Percentiles rank a stretch among this genome's conserved stretches.
These are phyloP conservation scores for Gossypium schwendimanii DNA, from an alignment of 441 rosid genomes.

Conservation along the genomic window DNA sequence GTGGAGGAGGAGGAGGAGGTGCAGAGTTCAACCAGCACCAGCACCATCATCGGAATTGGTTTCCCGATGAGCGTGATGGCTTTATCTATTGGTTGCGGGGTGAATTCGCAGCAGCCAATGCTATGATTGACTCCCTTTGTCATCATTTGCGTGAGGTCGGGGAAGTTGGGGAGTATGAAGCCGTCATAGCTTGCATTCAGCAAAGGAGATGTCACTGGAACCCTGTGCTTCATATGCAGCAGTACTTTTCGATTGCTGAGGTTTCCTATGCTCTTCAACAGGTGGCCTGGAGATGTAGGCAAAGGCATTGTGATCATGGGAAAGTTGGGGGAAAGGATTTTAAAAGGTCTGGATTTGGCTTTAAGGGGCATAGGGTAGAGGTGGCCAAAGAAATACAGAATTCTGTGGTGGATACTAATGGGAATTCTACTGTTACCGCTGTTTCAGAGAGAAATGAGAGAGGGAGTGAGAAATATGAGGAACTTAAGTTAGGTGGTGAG, in stretches of 20 bases:
- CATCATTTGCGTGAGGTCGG: conserved; percentile 5
- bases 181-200: background rate
- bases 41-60: background rate
- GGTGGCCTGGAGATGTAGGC: conserved; percentile 47
- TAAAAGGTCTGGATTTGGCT: conserved; percentile 48
- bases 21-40: conserved; percentile 8
- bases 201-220: background rate
- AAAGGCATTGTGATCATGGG: conserved; percentile 18
- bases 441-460: conserved; percentile 17
- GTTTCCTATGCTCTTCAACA: conserved; percentile 57
- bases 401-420: conserved; percentile 31
- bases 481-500: conserved; percentile 27
- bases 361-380: conserved; percentile 40
- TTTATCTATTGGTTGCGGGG: conserved; percentile 5
- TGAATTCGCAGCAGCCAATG: conserved; percentile 3
- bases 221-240: conserved; percentile 66
- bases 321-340: conserved; percentile 45
- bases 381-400: conserved; percentile 31
- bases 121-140: background rate
- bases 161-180: background rate
- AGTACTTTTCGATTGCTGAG: conserved; percentile 57
- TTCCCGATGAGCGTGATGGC: background rate
- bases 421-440: conserved; percentile 19
- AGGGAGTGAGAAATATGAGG: conserved; percentile 28
- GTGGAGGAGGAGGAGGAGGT: background rate